Percentiles rank a stretch among this genome's conserved stretches.
Evolutionary conservation across 371 early-diverging fungal species (phyloP).

Genomic region (Fennellomyces sp.): DNA sequence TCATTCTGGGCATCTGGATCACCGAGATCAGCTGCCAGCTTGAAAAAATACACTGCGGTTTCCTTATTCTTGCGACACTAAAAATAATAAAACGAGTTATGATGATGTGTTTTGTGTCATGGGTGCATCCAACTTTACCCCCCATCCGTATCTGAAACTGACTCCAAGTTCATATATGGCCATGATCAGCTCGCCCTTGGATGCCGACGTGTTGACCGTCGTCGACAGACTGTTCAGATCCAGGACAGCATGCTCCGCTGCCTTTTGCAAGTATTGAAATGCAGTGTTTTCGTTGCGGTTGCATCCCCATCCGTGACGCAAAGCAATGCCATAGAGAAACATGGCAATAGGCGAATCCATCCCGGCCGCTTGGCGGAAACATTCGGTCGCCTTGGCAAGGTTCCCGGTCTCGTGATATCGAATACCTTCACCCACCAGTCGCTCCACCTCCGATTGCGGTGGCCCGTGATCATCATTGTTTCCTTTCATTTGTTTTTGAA

Average conservation of each 20-base stretch:
- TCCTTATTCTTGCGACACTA: constrained; percentile 66
- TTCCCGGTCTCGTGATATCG: constrained; percentile 69
- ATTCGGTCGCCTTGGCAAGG: constrained; percentile 67
- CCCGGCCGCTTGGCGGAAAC: constrained; percentile 70
- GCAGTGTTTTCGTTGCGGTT: constrained; percentile 64
- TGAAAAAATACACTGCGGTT: constrained; percentile 84
- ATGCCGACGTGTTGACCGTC: constrained; percentile 30
- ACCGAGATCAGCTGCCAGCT: constrained; percentile 85
- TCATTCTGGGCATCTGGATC: constrained; percentile 87
- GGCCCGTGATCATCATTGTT: background rate
- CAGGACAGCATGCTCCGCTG: constrained; percentile 75
- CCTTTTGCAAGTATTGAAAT: constrained; percentile 79
- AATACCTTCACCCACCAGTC: constrained; percentile 34
- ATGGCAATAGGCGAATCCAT: constrained; percentile 68
- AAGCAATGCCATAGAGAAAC: constrained; percentile 75
- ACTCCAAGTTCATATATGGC: constrained; percentile 88
- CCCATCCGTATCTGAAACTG: constrained; percentile 90
- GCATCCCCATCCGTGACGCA: constrained; percentile 85
- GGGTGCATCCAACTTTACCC: constrained; percentile 45
- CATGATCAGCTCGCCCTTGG: constrained; percentile 60
- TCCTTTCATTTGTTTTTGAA: constrained; percentile 1
- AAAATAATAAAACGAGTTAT: background rate
- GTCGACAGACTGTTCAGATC: constrained; percentile 50
- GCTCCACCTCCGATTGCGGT: constrained; percentile 16
- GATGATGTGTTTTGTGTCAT: background rate